phyloP scores from a whole-genome alignment of 1,284 basidiomycete species.

The Sanguinoderma infundibulare region DNA sequence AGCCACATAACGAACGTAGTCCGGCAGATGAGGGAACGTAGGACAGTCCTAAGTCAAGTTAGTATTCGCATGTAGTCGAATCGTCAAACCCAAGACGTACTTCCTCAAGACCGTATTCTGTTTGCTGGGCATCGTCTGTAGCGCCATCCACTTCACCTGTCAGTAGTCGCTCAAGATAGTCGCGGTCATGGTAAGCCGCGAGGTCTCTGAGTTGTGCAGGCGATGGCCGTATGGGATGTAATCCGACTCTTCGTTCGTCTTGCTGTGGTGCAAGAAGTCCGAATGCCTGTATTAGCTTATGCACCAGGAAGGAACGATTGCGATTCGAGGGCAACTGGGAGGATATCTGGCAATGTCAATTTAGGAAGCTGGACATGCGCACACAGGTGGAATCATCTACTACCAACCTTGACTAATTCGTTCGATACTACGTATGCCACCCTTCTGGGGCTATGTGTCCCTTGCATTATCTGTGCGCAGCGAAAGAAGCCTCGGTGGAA shows the following conservation, averaged over 20 bases:
- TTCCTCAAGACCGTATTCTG: constrained; percentile 72
- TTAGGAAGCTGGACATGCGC: not conserved
- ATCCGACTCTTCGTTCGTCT: constrained; percentile 28
- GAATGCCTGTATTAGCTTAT: constrained; percentile 68
- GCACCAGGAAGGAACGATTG: constrained; percentile 81
- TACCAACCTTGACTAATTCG: constrained; percentile 52
- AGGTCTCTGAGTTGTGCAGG: constrained; percentile 57
- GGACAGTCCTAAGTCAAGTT: constrained; percentile 74
- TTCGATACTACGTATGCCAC: constrained; percentile 62
- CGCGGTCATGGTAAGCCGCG: constrained; percentile 56
- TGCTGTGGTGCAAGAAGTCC: constrained; percentile 51
- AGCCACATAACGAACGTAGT: constrained; percentile 75
- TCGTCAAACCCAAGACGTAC: constrained; percentile 37
- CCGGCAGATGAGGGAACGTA: constrained; percentile 66
- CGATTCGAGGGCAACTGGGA: constrained; percentile 83
- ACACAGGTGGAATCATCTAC: too few relatives aligned
- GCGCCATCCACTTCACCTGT: constrained; percentile 26
- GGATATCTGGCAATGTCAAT: constrained; percentile 39
- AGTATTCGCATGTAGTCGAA: constrained; percentile 4
- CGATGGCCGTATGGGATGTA: constrained; percentile 56
- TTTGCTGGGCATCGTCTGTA: not conserved
- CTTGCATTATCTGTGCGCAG: not conserved
- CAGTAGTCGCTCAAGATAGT: constrained; percentile 62
- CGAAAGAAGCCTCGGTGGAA: too few relatives aligned
- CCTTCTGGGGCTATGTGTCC: not conserved